Evolutionary conservation across 2,329 filamentous ascomycete genomes (phyloP), one percentile per base, ranked within the genome.

Genomic region (Ophiostoma pallidulum): DNA sequence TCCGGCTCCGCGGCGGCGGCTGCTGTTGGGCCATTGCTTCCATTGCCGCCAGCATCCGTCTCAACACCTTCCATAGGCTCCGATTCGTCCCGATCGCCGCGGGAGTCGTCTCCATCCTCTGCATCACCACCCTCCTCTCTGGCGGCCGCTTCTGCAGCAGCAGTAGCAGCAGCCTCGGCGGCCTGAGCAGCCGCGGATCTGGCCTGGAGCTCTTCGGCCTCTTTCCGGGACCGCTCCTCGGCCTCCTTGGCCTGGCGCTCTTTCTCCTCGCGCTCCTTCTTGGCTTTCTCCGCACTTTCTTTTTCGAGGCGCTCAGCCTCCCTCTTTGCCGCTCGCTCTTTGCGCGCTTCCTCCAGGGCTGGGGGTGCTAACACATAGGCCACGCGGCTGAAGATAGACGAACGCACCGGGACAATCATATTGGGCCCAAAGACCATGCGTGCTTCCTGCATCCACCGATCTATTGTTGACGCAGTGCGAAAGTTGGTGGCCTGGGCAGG

Each of bases 401-500:
- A 77, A 51, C 77, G 72, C 3, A 81, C 76, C 60, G 85, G 85
- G 41, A 95, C 89, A 4, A 77, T 61, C 45, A 82, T 76, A 41
- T 68, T 72, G 19, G 71, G 66, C 22, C 86, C 85, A 63, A 92
- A 97, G 1, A 97, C 74, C 63, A 98, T 81, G 53, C 84, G 82
- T 8, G 89, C 83, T 63, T 97, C 94, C 60, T 96, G 88, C 60
- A 86, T 79, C 83, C 94, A 98, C 52, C 92, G 82, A 45, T 76
- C 74, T 47, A 75, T 71, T 1, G 92, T 97, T 8, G 78, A 73
- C 32, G 80, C 77, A 8, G 87, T 73, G 18, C 74, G 69, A 62
- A 97, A 97, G 3, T 80, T 71, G 22, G 90, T 82, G 12, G 87
- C 84, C 56, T 85, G 82, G n/a, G 78, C 72, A 12, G 84, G 84